Evolutionary conservation across 805 yeast genomes (phyloP), one percentile per base, ranked within the genome.

Genomic region (Ogataea allantospora): DNA sequence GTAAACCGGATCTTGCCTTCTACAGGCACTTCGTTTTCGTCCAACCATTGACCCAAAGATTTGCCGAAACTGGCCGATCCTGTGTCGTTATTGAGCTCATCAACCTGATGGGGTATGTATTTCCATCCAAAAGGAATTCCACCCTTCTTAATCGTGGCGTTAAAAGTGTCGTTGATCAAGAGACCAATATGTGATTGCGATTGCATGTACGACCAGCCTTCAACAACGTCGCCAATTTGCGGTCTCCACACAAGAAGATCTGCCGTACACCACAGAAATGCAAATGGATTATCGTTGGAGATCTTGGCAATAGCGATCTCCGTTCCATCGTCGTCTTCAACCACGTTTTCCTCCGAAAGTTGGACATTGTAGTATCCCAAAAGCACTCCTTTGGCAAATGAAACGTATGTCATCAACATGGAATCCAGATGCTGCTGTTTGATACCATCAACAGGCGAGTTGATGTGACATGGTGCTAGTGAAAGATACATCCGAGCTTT

Each of bases 181-280:
- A 93, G 69, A 43, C 97, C 98, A 53, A 93, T 83, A 58, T 93
- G 99, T 6, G 96, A 83, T 12, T 95, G 95, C 3, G 96, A 82
- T 67, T 91, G 97, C 77, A 91, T 80, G 66, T 87, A 88, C 38
- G 83, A 74, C 69, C 80, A 75, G 9, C 99, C 99, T 60, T 89
- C 95, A 13, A 93, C 65, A 1, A 72, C 65, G 56, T 93, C 97
- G 4, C 95, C 96, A n/a, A 78, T 68, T 51, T 77, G 77, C 4
- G 99, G 99, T 53, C 75, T 78, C 98, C 99, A 93, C 33, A 88
- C 76, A 39, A 88, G 70, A 32, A 93, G 70, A 37, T 88, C 93
- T 7, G 83, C 95, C 4, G 77, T 66, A 30, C 87, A 72, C 98
- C 99, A 93, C 35, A 84, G 57, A 61, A 84, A 93, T 19, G 91